phyloP scores from a whole-genome alignment of 768 basidiomycete species.

The Lactarius vividus region DNA sequence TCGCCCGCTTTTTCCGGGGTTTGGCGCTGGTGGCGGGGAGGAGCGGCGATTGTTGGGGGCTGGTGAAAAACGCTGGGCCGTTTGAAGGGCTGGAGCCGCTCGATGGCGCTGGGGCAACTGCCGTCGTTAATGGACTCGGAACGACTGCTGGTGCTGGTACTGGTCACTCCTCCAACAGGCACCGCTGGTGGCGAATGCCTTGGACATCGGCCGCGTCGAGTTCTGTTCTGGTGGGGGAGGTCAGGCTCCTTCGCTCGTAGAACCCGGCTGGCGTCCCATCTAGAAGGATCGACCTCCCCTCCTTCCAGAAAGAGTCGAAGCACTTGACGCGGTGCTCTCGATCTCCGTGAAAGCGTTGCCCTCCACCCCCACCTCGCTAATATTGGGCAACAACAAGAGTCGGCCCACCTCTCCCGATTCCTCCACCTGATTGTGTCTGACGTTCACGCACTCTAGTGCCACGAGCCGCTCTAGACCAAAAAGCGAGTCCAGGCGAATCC shows the following conservation, averaged over 20 bases:
- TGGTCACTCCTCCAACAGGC: constrained; percentile 44
- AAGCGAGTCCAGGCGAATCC: constrained; percentile 90
- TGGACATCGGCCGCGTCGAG: constrained; percentile 47
- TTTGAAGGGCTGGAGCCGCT: constrained; percentile 22
- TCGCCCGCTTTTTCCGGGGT: constrained; percentile 55
- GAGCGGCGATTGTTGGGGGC: constrained; percentile 46
- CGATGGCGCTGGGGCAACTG: constrained; percentile 5
- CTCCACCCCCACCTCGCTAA: constrained; percentile 77
- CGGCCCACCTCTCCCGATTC: constrained; percentile 86
- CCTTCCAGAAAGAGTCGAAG: constrained; percentile 81
- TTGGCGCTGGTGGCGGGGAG: constrained; percentile 41
- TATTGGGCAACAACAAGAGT: constrained; percentile 72
- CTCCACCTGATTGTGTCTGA: constrained; percentile 73
- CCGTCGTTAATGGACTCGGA: not conserved
- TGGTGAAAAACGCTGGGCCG: constrained; percentile 35
- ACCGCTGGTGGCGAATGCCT: constrained; percentile 59
- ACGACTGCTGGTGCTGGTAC: not conserved
- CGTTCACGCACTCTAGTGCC: constrained; percentile 80
- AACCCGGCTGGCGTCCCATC: constrained; percentile 72
- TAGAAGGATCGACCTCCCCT: constrained; percentile 72
- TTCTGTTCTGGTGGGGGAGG: constrained; percentile 48
- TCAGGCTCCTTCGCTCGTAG: constrained; percentile 65
- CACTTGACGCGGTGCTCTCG: constrained; percentile 70
- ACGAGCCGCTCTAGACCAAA: constrained; percentile 90
- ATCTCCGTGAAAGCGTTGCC: constrained; percentile 78